phyloP scores from a whole-genome alignment of 139 green algal species.

The Yamagishiella unicocca region DNA sequence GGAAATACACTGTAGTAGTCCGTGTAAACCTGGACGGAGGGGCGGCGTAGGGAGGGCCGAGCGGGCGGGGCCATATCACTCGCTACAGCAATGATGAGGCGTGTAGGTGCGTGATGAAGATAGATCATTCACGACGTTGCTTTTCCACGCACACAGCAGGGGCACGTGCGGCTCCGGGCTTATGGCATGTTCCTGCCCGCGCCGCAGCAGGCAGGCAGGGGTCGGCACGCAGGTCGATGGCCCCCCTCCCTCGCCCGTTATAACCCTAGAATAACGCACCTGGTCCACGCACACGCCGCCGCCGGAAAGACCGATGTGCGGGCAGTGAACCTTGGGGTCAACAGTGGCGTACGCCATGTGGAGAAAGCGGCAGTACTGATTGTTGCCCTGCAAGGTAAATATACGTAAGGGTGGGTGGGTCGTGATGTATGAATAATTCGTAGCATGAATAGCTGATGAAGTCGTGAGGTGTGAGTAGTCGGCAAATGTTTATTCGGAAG shows the following conservation, averaged over 20 bases:
- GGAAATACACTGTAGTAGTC: background rate
- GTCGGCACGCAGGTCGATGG: too few species aligned
- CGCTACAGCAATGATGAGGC: too few species aligned
- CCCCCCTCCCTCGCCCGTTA: background rate
- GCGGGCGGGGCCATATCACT: too few species aligned
- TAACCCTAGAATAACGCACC: background rate
- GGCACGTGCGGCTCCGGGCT: too few species aligned
- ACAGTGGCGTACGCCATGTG: background rate
- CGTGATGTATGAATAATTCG: too few species aligned
- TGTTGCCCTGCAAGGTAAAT: background rate
- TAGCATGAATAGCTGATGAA: too few species aligned
- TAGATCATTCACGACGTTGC: background rate
- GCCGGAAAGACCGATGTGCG: background rate
- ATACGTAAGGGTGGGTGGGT: background rate
- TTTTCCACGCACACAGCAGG: background rate
- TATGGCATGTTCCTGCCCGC: background rate
- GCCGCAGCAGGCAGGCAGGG: background rate
- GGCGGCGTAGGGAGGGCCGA: background rate
- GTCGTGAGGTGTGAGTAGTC: too few species aligned
- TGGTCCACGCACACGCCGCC: background rate
- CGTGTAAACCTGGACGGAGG: background rate
- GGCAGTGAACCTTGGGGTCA: background rate
- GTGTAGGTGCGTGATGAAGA: background rate
- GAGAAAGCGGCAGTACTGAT: background rate
- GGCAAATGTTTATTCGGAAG: too few species aligned